Conservation (phyloP, 1,284 basidiomycete species). For the Cryptococcus sp. region DNA sequence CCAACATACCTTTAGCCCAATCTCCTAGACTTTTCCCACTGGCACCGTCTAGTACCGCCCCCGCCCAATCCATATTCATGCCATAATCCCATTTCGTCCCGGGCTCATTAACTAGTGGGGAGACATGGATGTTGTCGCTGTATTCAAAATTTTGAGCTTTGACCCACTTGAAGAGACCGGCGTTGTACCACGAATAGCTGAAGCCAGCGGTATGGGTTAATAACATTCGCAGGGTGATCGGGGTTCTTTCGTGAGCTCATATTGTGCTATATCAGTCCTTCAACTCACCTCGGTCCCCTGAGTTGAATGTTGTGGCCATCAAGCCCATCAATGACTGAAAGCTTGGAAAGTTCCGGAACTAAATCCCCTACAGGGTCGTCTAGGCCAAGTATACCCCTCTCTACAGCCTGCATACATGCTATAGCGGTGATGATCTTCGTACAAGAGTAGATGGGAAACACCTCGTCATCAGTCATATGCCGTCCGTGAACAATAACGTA, state of each 20-base stretch:
- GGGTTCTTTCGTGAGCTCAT: too few relatives aligned
- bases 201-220: conserved; percentile 29
- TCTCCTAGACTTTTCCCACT: not conserved
- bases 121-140: conserved; percentile 6
- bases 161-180: conserved; percentile 16
- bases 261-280: not conserved
- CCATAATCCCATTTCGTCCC: conserved; percentile 27
- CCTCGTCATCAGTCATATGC: conserved; percentile 1
- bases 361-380: conserved; percentile 26
- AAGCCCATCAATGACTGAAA: conserved; percentile 14
- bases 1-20: not conserved
- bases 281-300: conserved; percentile 5
- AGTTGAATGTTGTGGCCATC: not conserved
- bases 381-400: conserved; percentile 28
- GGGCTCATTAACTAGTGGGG: conserved; percentile 29
- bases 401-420: conserved; percentile 38
- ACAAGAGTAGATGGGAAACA: conserved; percentile 22
- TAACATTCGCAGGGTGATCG: conserved; percentile 30
- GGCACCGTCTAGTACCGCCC: not conserved
- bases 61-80: conserved; percentile 2
- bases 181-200: conserved; percentile 15
- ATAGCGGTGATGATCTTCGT: conserved; percentile 43
- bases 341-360: conserved; percentile 28
- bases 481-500: not conserved
- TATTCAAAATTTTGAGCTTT: conserved; percentile 11